These are phyloP conservation scores for Colletotrichum sp. DNA, from an alignment of 2,329 filamentous ascomycete genomes.

Conservation along the genomic window DNA sequence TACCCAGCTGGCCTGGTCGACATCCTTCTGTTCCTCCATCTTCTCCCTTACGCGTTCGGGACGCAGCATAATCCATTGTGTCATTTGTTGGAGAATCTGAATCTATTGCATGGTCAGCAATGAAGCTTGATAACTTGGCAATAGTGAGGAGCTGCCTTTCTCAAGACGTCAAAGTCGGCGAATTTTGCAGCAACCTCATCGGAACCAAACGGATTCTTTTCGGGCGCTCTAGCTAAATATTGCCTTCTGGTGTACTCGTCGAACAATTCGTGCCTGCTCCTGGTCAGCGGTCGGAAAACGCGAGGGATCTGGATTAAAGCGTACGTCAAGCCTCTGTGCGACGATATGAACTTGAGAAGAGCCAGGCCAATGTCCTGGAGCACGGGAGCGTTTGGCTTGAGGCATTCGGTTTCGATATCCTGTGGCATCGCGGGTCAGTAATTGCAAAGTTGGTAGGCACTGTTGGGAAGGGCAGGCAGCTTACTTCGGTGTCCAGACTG, in stretches of 20 bases:
- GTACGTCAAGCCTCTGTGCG: slow-evolving; percentile 89
- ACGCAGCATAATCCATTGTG: slow-evolving; percentile 86
- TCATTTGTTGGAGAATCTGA: slow-evolving; percentile 84
- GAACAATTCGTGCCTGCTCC: slow-evolving; percentile 75
- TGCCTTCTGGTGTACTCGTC: slow-evolving; percentile 93
- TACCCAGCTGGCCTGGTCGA: slow-evolving; percentile 85
- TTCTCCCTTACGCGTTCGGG: slow-evolving; percentile 85
- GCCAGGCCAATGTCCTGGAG: slow-evolving; percentile 84
- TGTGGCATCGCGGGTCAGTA: slow-evolving; percentile 38
- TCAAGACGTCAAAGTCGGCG: slow-evolving; percentile 79
- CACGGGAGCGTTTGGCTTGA: slow-evolving; percentile 77
- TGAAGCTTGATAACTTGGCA: not conserved
- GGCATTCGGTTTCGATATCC: slow-evolving; percentile 88
- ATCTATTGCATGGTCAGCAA: slow-evolving; percentile 50
- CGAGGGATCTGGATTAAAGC: slow-evolving; percentile 30
- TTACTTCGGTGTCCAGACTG: slow-evolving; percentile 87
- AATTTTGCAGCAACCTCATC: slow-evolving; percentile 78
- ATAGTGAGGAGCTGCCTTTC: slow-evolving; percentile 61
- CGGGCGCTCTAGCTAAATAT: slow-evolving; percentile 80
- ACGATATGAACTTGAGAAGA: slow-evolving; percentile 91
- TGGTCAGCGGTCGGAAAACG: not conserved
- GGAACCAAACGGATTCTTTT: slow-evolving; percentile 83
- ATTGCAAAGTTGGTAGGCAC: not conserved
- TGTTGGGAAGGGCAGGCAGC: slow-evolving; percentile 23
- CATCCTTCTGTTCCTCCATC: slow-evolving; percentile 82